Base-by-base conservation (phyloP, 1,284 basidiomycete genomes). In the Sanghuangporus weigelae region DNA sequence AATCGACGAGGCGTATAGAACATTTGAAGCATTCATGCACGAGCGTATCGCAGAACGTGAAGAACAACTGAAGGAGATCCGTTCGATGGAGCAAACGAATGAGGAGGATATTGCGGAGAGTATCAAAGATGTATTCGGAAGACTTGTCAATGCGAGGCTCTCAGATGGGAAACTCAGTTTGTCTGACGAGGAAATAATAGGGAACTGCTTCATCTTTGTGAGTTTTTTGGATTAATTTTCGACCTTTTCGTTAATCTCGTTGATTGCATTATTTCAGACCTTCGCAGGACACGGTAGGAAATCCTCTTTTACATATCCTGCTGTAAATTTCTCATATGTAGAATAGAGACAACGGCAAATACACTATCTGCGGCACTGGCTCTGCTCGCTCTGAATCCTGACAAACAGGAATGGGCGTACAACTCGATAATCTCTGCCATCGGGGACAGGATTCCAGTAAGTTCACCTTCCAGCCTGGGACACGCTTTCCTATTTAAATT, bases 351-450 rank as follows among this genome's bases (percentile, higher is more conserved):
- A 16, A 69, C 67, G 42, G 67, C 67, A 23, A 65, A 66, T 35
- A 64, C 67, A 1, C 62, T 69, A 14, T 66, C 64, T 5, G 64
- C 56, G 16, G 58, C 64, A 1, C 51, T 69, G 48, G 64, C 54
- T 35, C 60, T 68, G 3, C 60, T 69, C 14, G 65, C 67, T 23
- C 10, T 67, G 21, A 42, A 67, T 56, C 64, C 49, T 10, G 68
- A 69, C 19, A 57, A 62, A 46, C 68, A 69, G 51, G 67, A 69
- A 54, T 67, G 65, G 62, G 59, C 60, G 1, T 66, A 67, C 57
- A 51, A 60, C 10, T 59, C 62, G 1, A 67, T 69, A 36, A 64
- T 46, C 10, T 19, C 39, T 7, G 59, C 50, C n/a, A 35, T 64
- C 16, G 65, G 63, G 21, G 59, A 57, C 44, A 59, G 63, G 19